Conservation (phyloP, 345 rosid species). For the Corchorus capsularis region DNA sequence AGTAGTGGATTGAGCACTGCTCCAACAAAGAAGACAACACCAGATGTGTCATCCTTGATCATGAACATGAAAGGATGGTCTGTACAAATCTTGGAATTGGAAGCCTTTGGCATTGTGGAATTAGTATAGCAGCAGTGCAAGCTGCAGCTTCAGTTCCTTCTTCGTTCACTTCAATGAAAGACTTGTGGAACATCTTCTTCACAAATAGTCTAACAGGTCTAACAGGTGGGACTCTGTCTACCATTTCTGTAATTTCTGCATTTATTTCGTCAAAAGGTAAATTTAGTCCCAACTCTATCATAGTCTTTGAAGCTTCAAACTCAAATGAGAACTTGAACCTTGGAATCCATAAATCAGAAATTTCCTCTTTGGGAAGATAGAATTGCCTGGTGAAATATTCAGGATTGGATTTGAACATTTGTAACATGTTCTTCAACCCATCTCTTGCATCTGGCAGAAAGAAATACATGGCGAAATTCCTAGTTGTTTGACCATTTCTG, state of each 20-base stretch:
- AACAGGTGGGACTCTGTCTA: constrained; percentile 38
- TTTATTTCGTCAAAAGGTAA: constrained; percentile 41
- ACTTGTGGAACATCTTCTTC: constrained; percentile 53
- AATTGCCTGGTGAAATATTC: not conserved
- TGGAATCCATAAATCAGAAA: constrained; percentile 26
- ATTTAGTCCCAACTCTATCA: constrained; percentile 20
- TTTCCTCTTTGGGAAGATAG: not conserved
- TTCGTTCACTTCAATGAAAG: constrained; percentile 68
- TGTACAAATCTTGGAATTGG: constrained; percentile 47
- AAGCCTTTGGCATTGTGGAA: constrained; percentile 2
- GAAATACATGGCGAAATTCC: no score
- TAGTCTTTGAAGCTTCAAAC: constrained; percentile 26
- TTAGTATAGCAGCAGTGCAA: constrained; percentile 44
- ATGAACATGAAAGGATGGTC: constrained; percentile 56
- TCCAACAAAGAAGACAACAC: constrained; percentile 13
- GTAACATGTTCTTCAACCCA: constrained; percentile 15
- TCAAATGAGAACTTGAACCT: constrained; percentile 31
- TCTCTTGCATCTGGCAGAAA: constrained; percentile 24
- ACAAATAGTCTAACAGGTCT: constrained; percentile 39
- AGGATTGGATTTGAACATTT: constrained; percentile 17
- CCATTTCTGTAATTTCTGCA: constrained; percentile 58
- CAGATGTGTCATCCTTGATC: constrained; percentile 9
- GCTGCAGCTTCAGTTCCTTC: constrained; percentile 81
- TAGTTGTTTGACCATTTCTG: no score
- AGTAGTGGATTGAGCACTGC: not conserved